phyloP scores from a whole-genome alignment of 345 rosid species.

The Bruguiera gymnorhiza region DNA sequence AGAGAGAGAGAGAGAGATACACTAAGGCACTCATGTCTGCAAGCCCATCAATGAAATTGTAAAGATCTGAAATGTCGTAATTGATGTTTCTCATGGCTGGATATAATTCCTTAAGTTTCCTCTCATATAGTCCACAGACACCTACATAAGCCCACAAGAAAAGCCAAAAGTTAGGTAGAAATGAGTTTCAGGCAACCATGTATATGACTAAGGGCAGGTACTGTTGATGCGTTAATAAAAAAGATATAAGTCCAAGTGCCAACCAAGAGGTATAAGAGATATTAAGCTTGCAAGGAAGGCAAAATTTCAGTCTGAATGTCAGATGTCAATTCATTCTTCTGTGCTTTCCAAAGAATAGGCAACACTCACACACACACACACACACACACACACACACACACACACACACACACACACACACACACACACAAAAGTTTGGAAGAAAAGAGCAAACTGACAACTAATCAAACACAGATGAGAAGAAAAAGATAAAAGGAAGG shows the following conservation, averaged over 20 bases:
- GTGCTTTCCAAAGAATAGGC: no score
- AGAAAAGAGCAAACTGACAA: no score
- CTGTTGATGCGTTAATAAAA: not conserved
- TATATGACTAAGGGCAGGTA: not conserved
- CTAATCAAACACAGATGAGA: no score
- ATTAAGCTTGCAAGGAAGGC: no score
- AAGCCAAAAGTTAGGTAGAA: not conserved
- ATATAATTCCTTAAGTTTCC: conserved; percentile 75
- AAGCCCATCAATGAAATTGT: conserved; percentile 84
- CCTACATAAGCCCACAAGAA: conserved; percentile 38
- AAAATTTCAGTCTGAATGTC: no score
- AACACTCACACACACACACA: no score
- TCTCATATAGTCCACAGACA: conserved; percentile 75
- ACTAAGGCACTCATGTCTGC: conserved; percentile 88
- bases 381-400: no score
- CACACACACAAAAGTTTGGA: no score
- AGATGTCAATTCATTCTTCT: no score
- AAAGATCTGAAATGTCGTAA: conserved; percentile 78
- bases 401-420: no score
- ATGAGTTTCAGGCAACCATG: not conserved
- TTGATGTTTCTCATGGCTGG: conserved; percentile 68
- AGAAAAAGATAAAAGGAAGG: no score
- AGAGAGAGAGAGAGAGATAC: conserved; percentile 40
- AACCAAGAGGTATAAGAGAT: no score
- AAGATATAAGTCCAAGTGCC: not conserved